A percentile compares a stretch with the other conserved stretches of the same genome.
phyloP scores from a whole-genome alignment of 2,329 filamentous ascomycete genomes.

The Lasiodiplodia hormozganensis region DNA sequence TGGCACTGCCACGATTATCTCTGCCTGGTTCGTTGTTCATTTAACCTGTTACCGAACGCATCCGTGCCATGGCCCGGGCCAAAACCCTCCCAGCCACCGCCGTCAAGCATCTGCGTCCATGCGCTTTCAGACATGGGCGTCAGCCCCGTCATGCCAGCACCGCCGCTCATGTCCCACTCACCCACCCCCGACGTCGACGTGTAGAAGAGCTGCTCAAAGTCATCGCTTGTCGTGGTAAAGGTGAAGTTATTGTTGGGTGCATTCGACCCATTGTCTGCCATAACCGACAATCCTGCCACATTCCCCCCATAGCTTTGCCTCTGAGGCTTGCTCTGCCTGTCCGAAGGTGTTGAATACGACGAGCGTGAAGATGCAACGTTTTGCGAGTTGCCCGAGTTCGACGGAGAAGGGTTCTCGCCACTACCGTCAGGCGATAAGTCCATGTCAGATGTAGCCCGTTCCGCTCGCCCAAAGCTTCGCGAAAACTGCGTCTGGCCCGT shows the following conservation, averaged over 20 bases:
- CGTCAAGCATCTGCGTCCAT: constrained; percentile 44
- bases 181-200: constrained; percentile 14
- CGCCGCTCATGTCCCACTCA: constrained; percentile 39
- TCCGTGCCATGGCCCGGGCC: constrained; percentile 25
- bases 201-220: constrained; percentile 33
- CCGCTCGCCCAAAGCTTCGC: neutral
- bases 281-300: constrained; percentile 30
- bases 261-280: constrained; percentile 27
- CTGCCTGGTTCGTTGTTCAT: constrained; percentile 23
- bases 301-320: constrained; percentile 32
- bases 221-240: constrained; percentile 36
- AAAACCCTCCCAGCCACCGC: constrained; percentile 25
- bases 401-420: constrained; percentile 42
- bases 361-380: constrained; percentile 44
- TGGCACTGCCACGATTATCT: neutral
- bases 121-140: constrained; percentile 43
- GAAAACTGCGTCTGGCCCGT: neutral
- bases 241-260: constrained; percentile 21
- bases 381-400: constrained; percentile 39
- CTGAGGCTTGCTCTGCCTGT: constrained; percentile 32
- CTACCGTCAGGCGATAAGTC: constrained; percentile 42
- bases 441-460: constrained; percentile 41
- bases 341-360: constrained; percentile 43
- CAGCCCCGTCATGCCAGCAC: constrained; percentile 35
- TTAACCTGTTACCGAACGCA: constrained; percentile 22